phyloP scores from a whole-genome alignment of 371 early-diverging fungal species.

The Amoeboaphelidium protococcarum region DNA sequence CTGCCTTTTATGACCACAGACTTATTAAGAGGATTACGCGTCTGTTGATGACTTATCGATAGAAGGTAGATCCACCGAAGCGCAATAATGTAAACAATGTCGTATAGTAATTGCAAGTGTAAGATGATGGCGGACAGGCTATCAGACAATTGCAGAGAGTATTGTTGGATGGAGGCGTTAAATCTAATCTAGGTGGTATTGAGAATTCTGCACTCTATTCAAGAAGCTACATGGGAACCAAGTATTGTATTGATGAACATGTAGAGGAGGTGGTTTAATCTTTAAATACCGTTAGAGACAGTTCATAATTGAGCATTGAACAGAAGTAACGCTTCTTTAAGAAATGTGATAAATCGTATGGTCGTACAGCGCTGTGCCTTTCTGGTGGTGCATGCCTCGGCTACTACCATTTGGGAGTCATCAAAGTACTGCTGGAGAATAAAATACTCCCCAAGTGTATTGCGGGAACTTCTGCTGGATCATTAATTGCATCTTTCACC shows the following conservation, averaged over 20 bases:
- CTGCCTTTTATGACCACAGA: conserved; percentile 38
- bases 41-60: neutral
- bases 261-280: conserved; percentile 7
- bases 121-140: neutral
- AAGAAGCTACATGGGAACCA: conserved; percentile 16
- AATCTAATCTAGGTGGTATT: conserved; percentile 49
- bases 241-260: conserved; percentile 13
- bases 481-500: conserved; percentile 13
- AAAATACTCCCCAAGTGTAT: conserved; percentile 16
- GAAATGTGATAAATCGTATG: conserved; percentile 9
- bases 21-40: conserved; percentile 1
- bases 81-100: neutral
- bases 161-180: conserved; percentile 25
- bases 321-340: conserved; percentile 14
- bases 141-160: conserved; percentile 1
- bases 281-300: conserved; percentile 11
- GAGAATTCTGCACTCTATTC: conserved; percentile 32
- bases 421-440: conserved; percentile 16
- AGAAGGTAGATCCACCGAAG: no score
- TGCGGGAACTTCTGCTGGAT: conserved; percentile 17
- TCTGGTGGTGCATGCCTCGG: conserved; percentile 17
- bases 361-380: conserved; percentile 24
- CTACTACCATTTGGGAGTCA: conserved; percentile 18
- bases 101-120: neutral
- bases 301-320: conserved; percentile 2